These are phyloP conservation scores for Yarrowia alimentaria DNA, from an alignment of 805 yeast genomes.

Conservation along the genomic window DNA sequence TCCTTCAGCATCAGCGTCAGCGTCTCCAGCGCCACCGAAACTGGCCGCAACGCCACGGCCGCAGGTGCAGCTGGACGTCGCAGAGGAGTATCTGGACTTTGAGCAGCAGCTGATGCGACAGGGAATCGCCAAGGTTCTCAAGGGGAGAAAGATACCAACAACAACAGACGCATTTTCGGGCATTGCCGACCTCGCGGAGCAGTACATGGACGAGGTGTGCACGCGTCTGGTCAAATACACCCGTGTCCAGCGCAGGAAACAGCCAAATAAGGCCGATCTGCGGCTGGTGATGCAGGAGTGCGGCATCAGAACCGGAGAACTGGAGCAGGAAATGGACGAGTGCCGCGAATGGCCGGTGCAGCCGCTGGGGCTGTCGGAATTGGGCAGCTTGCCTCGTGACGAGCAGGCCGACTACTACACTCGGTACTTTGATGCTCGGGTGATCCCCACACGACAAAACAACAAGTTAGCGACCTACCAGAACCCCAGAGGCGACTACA, in stretches of 20 bases:
- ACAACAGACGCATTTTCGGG: slow-evolving; percentile 36
- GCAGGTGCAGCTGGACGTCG: slow-evolving; percentile 4
- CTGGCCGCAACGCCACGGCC: background rate
- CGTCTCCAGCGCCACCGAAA: too few species aligned
- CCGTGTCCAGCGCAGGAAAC: slow-evolving; percentile 39
- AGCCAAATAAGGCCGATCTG: slow-evolving; percentile 40
- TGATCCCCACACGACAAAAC: slow-evolving; percentile 35
- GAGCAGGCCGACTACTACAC: slow-evolving; percentile 25
- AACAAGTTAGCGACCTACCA: slow-evolving; percentile 57
- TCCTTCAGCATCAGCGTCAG: too few species aligned
- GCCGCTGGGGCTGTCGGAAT: slow-evolving; percentile 1
- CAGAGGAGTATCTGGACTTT: slow-evolving; percentile 18
- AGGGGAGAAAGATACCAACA: slow-evolving; percentile 31
- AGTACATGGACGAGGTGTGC: slow-evolving; percentile 35
- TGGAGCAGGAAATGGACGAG: slow-evolving; percentile 36
- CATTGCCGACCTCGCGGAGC: slow-evolving; percentile 39
- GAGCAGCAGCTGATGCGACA: slow-evolving; percentile 30
- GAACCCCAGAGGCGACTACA: slow-evolving; percentile 44
- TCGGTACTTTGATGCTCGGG: slow-evolving; percentile 17
- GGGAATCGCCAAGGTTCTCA: slow-evolving; percentile 34
- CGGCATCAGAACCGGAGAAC: slow-evolving; percentile 37
- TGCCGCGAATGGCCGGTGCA: slow-evolving; percentile 18
- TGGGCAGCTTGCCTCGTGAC: slow-evolving; percentile 1
- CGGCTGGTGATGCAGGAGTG: slow-evolving; percentile 37
- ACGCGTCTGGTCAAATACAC: slow-evolving; percentile 35